Percentiles rank a stretch among this genome's conserved stretches.
These are phyloP conservation scores for Vitis hybrid DNA, from an alignment of 177 flowering plant genomes.

Conservation along the genomic window DNA sequence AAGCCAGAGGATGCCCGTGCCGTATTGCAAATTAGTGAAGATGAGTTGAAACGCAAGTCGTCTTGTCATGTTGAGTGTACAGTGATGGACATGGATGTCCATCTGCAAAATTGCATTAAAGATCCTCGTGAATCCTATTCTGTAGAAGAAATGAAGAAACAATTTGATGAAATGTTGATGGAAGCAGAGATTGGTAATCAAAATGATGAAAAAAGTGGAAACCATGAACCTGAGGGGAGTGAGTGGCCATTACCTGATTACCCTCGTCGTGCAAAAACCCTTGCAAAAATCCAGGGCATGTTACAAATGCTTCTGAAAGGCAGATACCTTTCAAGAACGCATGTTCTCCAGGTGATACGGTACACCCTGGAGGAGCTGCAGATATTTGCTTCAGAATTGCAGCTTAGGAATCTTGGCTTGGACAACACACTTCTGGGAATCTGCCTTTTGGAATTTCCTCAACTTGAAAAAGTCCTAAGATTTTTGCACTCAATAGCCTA, in stretches of 20 bases:
- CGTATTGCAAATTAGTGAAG: slow-evolving; percentile 57
- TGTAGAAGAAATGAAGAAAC: slow-evolving; percentile 32
- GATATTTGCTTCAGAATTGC: slow-evolving; percentile 52
- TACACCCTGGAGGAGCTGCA: slow-evolving; percentile 79
- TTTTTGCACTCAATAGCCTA: slow-evolving; percentile 82
- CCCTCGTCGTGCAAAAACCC: slow-evolving; percentile 69
- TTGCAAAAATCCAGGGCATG: slow-evolving; percentile 61
- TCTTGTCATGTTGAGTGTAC: slow-evolving; percentile 28
- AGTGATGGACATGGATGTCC: slow-evolving; percentile 26
- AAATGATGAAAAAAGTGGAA: slow-evolving; percentile 18
- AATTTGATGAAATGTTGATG: slow-evolving; percentile 27
- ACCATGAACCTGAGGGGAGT: slow-evolving; percentile 19
- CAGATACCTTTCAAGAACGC: slow-evolving; percentile 75
- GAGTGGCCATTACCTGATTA: slow-evolving; percentile 81
- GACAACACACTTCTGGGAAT: slow-evolving; percentile 79
- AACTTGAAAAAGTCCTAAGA: slow-evolving; percentile 73
- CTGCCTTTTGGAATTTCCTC: slow-evolving; percentile 76
- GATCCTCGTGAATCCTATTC: slow-evolving; percentile 56
- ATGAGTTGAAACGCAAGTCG: slow-evolving; percentile 35
- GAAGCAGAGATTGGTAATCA: slow-evolving; percentile 36
- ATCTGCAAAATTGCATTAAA: slow-evolving; percentile 39
- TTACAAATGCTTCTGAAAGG: slow-evolving; percentile 69
- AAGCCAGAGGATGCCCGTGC: slow-evolving; percentile 75
- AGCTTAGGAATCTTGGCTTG: slow-evolving; percentile 56
- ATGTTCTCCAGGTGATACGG: slow-evolving; percentile 73